These are phyloP conservation scores for Lycium barbarum DNA, from an alignment of 257 asterid species.

Conservation along the genomic window DNA sequence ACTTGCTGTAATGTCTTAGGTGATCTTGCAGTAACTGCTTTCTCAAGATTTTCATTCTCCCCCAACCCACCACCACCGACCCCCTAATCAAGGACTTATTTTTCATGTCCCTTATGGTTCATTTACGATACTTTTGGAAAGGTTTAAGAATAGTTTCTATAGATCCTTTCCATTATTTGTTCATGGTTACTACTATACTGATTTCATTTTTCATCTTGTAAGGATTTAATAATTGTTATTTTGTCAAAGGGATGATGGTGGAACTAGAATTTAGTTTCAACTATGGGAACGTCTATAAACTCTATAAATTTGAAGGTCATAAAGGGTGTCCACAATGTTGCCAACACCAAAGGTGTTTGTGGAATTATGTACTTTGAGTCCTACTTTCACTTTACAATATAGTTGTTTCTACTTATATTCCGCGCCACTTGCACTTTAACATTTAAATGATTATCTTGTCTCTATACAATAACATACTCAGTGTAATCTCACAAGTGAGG, in stretches of 20 bases:
- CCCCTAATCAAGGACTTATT: not conserved
- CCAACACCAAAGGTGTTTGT: not conserved
- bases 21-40: conserved; percentile 11
- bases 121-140: not conserved
- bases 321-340: not conserved
- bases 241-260: not conserved
- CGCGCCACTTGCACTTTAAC: too few relatives aligned
- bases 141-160: not conserved
- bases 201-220: not conserved
- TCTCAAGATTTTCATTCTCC: not conserved
- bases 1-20: conserved; percentile 2
- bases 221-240: not conserved
- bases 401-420: too few relatives aligned
- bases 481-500: too few relatives aligned
- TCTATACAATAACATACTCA: too few relatives aligned
- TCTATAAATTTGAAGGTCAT: not conserved
- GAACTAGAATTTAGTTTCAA: not conserved
- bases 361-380: too few relatives aligned
- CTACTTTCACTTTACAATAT: too few relatives aligned
- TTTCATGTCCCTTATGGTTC: not conserved
- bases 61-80: not conserved
- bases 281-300: not conserved
- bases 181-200: conserved; percentile 4
- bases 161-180: conserved; percentile 19
- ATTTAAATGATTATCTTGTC: too few relatives aligned